Base-by-base conservation (phyloP, 2,329 filamentous ascomycete genomes). In the Truncatella angustata region DNA sequence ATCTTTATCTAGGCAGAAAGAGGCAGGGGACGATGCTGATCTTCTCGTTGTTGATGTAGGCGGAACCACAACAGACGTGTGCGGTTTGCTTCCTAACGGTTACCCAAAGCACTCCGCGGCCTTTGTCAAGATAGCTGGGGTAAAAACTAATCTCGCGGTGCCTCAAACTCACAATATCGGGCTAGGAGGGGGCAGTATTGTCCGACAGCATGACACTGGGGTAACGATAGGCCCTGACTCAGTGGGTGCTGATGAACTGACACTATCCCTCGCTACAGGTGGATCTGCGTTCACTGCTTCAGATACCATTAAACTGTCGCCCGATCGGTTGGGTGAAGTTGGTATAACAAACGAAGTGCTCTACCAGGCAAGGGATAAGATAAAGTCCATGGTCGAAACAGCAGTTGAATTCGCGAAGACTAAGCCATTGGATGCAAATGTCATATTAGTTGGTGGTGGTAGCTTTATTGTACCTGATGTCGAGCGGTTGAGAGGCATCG, bases 21-120 rank as follows among this genome's bases (percentile, higher is more conserved):
- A 71, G 53, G 62, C 68, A 0, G n/a, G n/a, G n/a, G n/a, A n/a
- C n/a, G n/a, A n/a, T n/a, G n/a, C n/a, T n/a, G n/a, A n/a, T n/a
- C 65, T 73, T 59, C 78, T 85, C 67, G 82, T 86, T 0, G 77
- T 85, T 3, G 84, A 87, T 57, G 79, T 87, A 50, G 84, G 84
- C 1, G 83, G 84, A 2, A 87, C 84, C 0, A 86, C 83, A 0
- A 78, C 81, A 0, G 84, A 86, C 57, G 80, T 85, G 7, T 81
- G 84, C 0, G 64, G 83, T 1, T 64, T 87, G 2, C 71, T 82
- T 7, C 71, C 76, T 0, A 84, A 78, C 37, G 83, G 84, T 0
- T 82, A 86, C 44, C 84, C 84, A 0, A 73, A 82, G 34, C 79
- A 85, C 60, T 76, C 79, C 34, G 77, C 81, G 4, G 80, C 81